A percentile compares a stretch with the other conserved stretches of the same genome.
Conservation (phyloP, 2,329 filamentous ascomycete species). For the Alternaria triticimaculans region DNA sequence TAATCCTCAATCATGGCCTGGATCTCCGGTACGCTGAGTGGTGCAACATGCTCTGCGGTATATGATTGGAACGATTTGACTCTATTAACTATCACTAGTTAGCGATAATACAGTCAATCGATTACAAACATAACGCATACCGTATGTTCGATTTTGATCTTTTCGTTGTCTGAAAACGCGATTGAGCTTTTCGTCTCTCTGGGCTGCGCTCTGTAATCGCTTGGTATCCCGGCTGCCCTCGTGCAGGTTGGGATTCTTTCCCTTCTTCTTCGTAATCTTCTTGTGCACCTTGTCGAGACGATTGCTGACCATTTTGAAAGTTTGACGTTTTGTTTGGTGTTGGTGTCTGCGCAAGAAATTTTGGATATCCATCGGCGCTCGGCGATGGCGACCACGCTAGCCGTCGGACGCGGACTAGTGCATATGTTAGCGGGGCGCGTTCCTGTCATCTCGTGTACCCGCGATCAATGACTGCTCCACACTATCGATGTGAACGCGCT, state of each 20-base stretch:
- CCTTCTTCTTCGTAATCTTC: conserved; percentile 86
- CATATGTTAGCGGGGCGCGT: conserved; percentile 29
- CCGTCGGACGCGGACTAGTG: conserved; percentile 1
- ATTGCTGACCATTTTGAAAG: conserved; percentile 53
- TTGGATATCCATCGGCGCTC: conserved; percentile 29
- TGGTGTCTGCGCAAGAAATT: conserved; percentile 26
- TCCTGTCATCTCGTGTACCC: conserved; percentile 19
- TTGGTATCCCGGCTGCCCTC: conserved; percentile 87
- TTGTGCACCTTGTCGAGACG: conserved; percentile 85
- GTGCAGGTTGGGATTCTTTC: conserved; percentile 76
- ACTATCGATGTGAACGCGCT: conserved; percentile 17
- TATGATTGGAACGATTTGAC: conserved; percentile 75
- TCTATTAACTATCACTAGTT: conserved; percentile 63
- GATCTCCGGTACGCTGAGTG: conserved; percentile 61
- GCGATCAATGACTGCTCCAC: conserved; percentile 26
- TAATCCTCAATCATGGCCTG: conserved; percentile 58
- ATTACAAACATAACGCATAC: conserved; percentile 57
- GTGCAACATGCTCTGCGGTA: conserved; percentile 59
- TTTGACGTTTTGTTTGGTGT: conserved; percentile 12
- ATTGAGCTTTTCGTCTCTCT: conserved; percentile 82
- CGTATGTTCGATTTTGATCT: conserved; percentile 75
- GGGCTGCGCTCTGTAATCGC: conserved; percentile 77
- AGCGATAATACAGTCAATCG: background rate
- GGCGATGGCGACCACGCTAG: conserved; percentile 23
- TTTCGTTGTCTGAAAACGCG: conserved; percentile 72